Conservation (phyloP, 208 protist species). For the Crithidia sp. region DNA sequence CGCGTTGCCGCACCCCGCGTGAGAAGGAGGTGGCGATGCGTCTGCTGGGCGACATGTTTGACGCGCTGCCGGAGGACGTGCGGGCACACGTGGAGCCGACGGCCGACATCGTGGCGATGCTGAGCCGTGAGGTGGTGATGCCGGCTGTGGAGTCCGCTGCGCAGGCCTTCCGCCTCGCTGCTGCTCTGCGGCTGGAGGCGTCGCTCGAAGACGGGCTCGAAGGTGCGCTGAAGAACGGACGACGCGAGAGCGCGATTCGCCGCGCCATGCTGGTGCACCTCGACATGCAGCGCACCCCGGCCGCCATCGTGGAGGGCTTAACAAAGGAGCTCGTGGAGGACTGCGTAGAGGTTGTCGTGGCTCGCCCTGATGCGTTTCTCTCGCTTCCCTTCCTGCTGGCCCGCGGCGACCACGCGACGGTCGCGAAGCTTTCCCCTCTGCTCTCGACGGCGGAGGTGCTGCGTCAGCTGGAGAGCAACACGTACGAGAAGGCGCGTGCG, state of each 20-base stretch:
- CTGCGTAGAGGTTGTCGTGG: conserved; percentile 80
- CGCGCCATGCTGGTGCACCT: conserved; percentile 75
- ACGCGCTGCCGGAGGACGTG: conserved; percentile 29
- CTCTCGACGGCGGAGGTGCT: conserved; percentile 75
- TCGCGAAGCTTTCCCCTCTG: conserved; percentile 33
- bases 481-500: conserved; percentile 51
- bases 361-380: conserved; percentile 85
- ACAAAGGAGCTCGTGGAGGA: conserved; percentile 55
- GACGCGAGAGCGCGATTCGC: conserved; percentile 58
- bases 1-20: conserved; percentile 63
- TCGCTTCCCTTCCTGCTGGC: conserved; percentile 53
- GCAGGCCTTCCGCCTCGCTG: conserved; percentile 67
- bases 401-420: conserved; percentile 15
- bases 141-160: conserved; percentile 60
- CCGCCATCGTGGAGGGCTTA: conserved; percentile 45
- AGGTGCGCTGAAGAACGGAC: conserved; percentile 57
- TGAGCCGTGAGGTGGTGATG: conserved; percentile 70
- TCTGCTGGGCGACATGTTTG: conserved; percentile 56
- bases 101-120: conserved; percentile 43
- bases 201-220: conserved; percentile 58
- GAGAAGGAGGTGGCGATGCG: conserved; percentile 80
- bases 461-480: conserved; percentile 45
- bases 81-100: conserved; percentile 9
- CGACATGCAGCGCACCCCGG: conserved; percentile 39
- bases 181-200: conserved; percentile 47